Evolutionary conservation across 2,329 filamentous ascomycete species (phyloP), one percentile per base, ranked within the genome.

Genomic region (Neofusicoccum parvum): DNA sequence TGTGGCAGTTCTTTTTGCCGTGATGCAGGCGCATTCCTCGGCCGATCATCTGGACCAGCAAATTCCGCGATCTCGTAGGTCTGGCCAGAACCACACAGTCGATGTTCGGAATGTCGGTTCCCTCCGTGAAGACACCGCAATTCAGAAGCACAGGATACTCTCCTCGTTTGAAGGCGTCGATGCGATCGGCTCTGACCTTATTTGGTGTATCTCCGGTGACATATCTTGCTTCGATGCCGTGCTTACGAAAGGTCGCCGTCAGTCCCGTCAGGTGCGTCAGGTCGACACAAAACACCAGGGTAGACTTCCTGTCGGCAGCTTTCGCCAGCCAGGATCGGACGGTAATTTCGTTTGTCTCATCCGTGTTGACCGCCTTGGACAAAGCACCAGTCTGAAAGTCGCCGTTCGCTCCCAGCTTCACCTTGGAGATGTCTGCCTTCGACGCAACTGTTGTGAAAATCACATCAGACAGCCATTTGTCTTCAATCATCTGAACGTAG

Each of bases 11-110:
- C 45, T 88, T 81, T 78, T 99, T 99, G 12, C 86, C 90, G 0
- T 88, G 83, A 74, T 92, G 86, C 45, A 97, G 80, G 48, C 95
- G 88, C 87, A 99, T 91, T 4, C 95, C 95, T 71, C 95, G 87
- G 0, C 95, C 95, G 68, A 99, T 97, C 95, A 99, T 99, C 78
- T 99, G 95, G 0, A 98, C 88, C 1, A 99, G 86, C 2, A 99
- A 81, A 71, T 97, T 98, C n/a, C 91, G 88, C 15, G 95, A 98
- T 70, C 90, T 89, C 1, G 95, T 99, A 0, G 95, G 95, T 27
- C 95, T 84, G 3, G 91, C 93, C 9, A 99, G 84, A 9, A 99
- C 75, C 27, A 99, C 87, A 74, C 95, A 98, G 80, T 99, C 95
- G 69, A 99, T 92, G 75, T 96, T 97, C 5, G 96, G 95, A 37